Conservation (phyloP, 179 eudicot genomes). For the Heliamphora pulchella region DNA sequence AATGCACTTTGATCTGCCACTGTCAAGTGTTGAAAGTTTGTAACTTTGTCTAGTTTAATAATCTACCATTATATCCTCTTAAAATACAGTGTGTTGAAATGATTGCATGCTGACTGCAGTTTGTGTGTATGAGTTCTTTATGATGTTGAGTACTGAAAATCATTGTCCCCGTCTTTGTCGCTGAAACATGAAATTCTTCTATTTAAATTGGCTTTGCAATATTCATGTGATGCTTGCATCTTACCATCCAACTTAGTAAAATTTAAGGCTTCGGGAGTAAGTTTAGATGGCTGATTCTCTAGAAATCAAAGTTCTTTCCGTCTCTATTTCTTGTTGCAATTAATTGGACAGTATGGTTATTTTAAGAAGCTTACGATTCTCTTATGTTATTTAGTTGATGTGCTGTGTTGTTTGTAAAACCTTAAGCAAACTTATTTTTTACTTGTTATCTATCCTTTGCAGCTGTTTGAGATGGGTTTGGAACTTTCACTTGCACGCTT, state of each 20-base stretch:
- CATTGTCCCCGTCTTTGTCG: not conserved
- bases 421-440: conserved; percentile 12
- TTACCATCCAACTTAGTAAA: not conserved
- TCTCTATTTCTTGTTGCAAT: conserved; percentile 7
- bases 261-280: not conserved
- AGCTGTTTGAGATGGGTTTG: conserved; percentile 99
- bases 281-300: not conserved
- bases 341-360: not conserved
- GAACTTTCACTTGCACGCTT: conserved; percentile 93
- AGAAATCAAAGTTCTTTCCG: not conserved
- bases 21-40: no score
- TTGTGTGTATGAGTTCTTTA: not conserved
- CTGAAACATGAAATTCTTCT: not conserved
- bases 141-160: not conserved
- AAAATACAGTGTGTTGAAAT: not conserved
- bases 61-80: not conserved
- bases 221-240: not conserved
- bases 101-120: no score
- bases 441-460: conserved; percentile 26
- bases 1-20: not conserved
- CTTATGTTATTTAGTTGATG: not conserved
- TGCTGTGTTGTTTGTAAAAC: not conserved
- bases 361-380: conserved; percentile 7
- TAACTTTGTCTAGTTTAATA: not conserved
- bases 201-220: not conserved